Percentiles rank a stretch among this genome's conserved stretches.
Conservation (phyloP, 164 flowering plant genomes). For the Magnolia sinica region DNA sequence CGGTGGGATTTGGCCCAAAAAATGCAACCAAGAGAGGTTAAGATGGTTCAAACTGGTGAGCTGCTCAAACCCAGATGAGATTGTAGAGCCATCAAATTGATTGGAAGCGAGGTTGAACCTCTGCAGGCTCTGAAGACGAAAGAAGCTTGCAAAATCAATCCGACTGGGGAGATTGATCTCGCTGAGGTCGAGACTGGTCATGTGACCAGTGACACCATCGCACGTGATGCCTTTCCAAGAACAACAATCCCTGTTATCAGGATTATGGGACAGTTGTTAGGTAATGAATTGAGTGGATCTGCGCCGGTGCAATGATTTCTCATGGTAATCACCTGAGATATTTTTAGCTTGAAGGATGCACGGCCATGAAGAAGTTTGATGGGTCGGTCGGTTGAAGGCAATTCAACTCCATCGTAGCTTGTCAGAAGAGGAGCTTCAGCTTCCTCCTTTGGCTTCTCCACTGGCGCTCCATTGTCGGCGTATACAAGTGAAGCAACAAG, state of each 20-base stretch:
- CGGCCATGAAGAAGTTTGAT: slow-evolving; percentile 62
- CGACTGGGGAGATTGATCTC: too few relatives aligned
- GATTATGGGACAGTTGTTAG: background rate
- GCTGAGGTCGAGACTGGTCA: too few relatives aligned
- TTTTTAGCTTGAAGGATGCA: slow-evolving; percentile 84
- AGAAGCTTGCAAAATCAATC: too few relatives aligned
- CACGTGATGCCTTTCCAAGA: slow-evolving; percentile 18
- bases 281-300: background rate
- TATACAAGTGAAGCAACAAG: slow-evolving; percentile 77
- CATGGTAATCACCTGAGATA: slow-evolving; percentile 63
- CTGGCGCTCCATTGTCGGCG: slow-evolving; percentile 59
- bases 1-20: too few relatives aligned
- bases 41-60: too few relatives aligned
- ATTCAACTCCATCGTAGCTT: slow-evolving; percentile 76
- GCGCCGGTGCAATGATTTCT: background rate
- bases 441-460: slow-evolving; percentile 61
- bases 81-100: too few relatives aligned
- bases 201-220: too few relatives aligned
- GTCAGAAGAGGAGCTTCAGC: slow-evolving; percentile 78
- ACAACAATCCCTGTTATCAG: slow-evolving; percentile 17
- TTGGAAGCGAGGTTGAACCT: too few relatives aligned
- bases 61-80: too few relatives aligned
- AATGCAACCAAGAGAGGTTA: too few relatives aligned
- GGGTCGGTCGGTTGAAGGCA: slow-evolving; percentile 60
- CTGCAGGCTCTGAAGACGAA: too few relatives aligned